Evolutionary conservation across 2,329 filamentous ascomycete genomes (phyloP), one percentile per base, ranked within the genome.

Genomic region (Trichoderma endophyticum): DNA sequence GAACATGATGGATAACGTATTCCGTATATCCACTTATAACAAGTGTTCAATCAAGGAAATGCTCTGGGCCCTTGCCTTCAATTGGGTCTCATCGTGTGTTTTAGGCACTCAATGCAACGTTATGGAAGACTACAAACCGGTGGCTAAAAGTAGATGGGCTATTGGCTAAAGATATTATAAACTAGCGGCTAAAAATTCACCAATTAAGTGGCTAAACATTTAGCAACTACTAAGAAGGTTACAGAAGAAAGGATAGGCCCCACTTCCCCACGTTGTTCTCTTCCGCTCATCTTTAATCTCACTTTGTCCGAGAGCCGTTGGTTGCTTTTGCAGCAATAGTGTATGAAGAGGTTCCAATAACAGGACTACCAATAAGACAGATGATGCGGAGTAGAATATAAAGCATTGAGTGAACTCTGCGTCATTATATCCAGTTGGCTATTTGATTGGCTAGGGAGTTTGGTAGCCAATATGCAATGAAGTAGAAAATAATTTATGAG

Each of bases 191-290:
- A 68, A 68, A 59, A 48, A 36, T 60, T n/a, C 54, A 39, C 21
- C 56, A 60, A 59, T 60, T n/a, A 60, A 51, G 54, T 61, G 66
- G 66, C 66, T 69, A 69, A 69, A 65, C 43, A 54, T 69, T 60
- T 69, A 61, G 56, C 56, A 61, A 51, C 36, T 28, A 32, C 15
- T 24, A 32, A 14, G n/a, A 21, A 34, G 54, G 65, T 48, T 61
- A 32, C 32, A 60, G 26, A 28, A 56, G 56, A 26, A 34, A 34
- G n/a, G 8, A 30, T 14, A 21, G 7, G 28, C 56, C 66, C 66
- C 66, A 69, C 66, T 69, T 60, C 66, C 54, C 66, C 64, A 67
- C 64, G 51, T 39, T 67, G 30, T 18, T 15, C 8, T 26, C 30
- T 28, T 4, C 14, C 9, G 15, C 30, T 30, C 39, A 64, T 11